These are phyloP conservation scores for Turritis glabra DNA, from an alignment of 345 rosid species.

Conservation along the genomic window DNA sequence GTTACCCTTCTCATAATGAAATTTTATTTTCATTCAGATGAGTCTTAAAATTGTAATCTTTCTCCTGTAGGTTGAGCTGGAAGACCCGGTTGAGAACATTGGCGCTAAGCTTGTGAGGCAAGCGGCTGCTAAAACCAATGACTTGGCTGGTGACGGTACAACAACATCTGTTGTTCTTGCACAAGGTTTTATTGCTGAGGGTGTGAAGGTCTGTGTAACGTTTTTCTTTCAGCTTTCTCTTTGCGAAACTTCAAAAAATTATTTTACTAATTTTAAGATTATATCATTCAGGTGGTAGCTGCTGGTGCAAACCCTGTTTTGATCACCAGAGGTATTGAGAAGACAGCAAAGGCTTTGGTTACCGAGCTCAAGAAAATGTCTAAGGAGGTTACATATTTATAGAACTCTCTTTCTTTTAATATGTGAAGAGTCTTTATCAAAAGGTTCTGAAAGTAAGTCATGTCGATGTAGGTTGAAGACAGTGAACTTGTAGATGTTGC, in stretches of 20 bases:
- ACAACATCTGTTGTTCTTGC: constrained; percentile 99
- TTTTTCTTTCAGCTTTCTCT: constrained; percentile 1
- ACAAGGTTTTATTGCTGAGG: constrained; percentile 94
- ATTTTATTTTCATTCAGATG: not conserved
- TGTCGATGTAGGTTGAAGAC: constrained; percentile 80
- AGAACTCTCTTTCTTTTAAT: not conserved
- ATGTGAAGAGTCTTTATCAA: not conserved
- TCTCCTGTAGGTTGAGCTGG: constrained; percentile 78
- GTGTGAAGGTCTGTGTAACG: constrained; percentile 71
- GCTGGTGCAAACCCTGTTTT: constrained; percentile 98
- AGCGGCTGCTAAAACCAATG: constrained; percentile 98
- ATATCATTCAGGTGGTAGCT: constrained; percentile 73
- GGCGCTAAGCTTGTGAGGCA: constrained; percentile 98
- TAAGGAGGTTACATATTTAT: constrained; percentile 62
- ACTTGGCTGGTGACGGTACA: constrained; percentile 98
- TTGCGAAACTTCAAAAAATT: not conserved
- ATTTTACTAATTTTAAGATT: not conserved
- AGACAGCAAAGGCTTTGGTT: constrained; percentile 84
- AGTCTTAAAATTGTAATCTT: not conserved
- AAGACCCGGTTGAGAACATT: constrained; percentile 97
- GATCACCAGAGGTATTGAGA: constrained; percentile 96
- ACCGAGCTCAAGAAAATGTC: constrained; percentile 77
- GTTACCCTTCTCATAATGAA: not conserved
- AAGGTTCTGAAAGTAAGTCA: constrained; percentile 4
- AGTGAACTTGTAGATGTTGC: constrained; percentile 99